Conservation (phyloP, 345 rosid genomes). For the Conringia planisiliqua region DNA sequence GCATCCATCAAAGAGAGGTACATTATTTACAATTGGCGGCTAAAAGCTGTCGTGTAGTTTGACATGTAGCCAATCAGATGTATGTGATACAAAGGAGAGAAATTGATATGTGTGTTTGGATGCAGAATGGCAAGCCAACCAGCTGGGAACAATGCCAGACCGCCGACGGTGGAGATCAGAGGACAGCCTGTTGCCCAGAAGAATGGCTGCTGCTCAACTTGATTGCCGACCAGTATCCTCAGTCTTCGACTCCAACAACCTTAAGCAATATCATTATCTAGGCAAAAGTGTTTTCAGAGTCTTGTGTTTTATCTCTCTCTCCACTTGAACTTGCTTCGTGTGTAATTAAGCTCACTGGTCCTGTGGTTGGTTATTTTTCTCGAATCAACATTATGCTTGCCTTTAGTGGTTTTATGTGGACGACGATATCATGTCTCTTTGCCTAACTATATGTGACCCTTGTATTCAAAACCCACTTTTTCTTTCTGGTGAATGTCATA, state of each 20-base stretch:
- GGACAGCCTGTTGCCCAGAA: slow-evolving; percentile 73
- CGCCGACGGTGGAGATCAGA: slow-evolving; percentile 64
- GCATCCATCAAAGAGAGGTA: slow-evolving; percentile 76
- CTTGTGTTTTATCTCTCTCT: background rate
- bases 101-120: slow-evolving; percentile 6
- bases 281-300: background rate
- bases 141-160: slow-evolving; percentile 55
- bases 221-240: slow-evolving; percentile 3
- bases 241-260: background rate
- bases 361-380: background rate
- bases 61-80: background rate
- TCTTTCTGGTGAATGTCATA: no score
- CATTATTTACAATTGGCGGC: no score
- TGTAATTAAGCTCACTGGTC: background rate
- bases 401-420: background rate
- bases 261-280: background rate
- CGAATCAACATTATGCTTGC: background rate
- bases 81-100: background rate
- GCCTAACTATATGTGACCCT: no score
- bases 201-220: slow-evolving; percentile 72
- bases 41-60: background rate
- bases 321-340: background rate
- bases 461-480: no score
- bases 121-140: slow-evolving; percentile 87
- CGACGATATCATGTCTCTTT: background rate